Evolutionary conservation across 2,329 filamentous ascomycete species (phyloP).

Genomic region (Capronia epimyces): DNA sequence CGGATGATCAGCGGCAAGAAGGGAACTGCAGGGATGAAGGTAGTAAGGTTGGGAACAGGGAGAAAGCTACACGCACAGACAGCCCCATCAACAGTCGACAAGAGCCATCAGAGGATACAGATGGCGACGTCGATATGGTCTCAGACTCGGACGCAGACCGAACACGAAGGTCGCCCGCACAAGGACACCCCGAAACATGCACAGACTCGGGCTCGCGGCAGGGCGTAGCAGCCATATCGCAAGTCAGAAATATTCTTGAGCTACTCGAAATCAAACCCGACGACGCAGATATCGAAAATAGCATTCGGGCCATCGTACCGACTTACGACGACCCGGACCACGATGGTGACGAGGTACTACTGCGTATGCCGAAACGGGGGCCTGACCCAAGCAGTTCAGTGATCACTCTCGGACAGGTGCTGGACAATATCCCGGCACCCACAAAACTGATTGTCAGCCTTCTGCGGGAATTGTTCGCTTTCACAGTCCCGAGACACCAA

Average conservation of each 20-base stretch:
- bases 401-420: conserved; percentile 12
- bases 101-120: background rate
- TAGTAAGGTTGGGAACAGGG: background rate
- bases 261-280: conserved; percentile 32
- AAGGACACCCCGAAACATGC: background rate
- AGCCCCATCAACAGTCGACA: too few relatives aligned
- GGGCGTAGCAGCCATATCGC: conserved; percentile 39
- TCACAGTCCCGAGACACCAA: background rate
- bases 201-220: background rate
- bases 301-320: conserved; percentile 7
- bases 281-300: conserved; percentile 5
- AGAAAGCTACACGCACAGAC: background rate
- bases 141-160: background rate
- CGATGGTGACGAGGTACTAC: background rate
- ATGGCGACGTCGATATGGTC: conserved; percentile 28
- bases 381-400: background rate
- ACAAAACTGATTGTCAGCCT: conserved; percentile 8
- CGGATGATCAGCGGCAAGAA: background rate
- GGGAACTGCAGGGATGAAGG: conserved; percentile 26
- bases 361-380: background rate
- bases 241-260: conserved; percentile 44
- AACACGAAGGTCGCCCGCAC: background rate
- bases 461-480: conserved; percentile 15
- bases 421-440: conserved; percentile 24
- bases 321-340: background rate